A percentile compares a stretch with the other conserved stretches of the same genome.
phyloP scores from a whole-genome alignment of 2,329 filamentous ascomycete genomes.

The Sporothrix inflata region DNA sequence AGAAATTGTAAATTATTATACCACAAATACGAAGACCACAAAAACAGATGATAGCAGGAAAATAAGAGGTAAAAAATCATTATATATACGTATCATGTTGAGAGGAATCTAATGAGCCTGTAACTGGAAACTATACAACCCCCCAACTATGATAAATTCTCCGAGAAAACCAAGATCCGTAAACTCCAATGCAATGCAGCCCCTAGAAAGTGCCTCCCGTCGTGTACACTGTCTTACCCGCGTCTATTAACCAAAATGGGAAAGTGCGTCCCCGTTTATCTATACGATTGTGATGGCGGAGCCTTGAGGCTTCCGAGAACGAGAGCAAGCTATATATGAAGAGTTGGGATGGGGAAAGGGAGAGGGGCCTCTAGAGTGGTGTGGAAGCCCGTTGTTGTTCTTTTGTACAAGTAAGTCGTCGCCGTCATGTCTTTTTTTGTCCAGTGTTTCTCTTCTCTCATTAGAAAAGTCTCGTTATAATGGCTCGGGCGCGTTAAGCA shows the following conservation, averaged over 20 bases:
- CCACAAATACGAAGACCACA: not conserved
- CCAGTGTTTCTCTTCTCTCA: not conserved
- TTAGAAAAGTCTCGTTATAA: not conserved
- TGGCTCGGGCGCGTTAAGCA: conserved; percentile 31
- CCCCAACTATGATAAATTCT: not conserved
- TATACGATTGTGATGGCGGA: not conserved
- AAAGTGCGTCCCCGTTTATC: not conserved
- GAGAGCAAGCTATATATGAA: not conserved
- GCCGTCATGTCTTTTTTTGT: conserved; percentile 4
- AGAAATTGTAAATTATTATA: not conserved
- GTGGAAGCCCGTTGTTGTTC: not conserved
- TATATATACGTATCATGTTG: not conserved
- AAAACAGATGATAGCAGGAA: not conserved
- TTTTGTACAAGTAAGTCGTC: conserved; percentile 19
- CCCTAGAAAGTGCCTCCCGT: not conserved
- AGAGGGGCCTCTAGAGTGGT: not conserved
- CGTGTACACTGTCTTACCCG: not conserved
- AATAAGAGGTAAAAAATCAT: not conserved
- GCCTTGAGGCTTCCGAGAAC: not conserved
- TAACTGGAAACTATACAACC: not conserved
- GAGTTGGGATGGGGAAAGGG: conserved; percentile 1
- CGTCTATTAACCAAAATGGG: not conserved
- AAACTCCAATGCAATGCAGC: conserved; percentile 24
- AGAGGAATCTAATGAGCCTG: conserved; percentile 20
- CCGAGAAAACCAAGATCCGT: conserved; percentile 12